Base-by-base conservation (phyloP, 2,329 filamentous ascomycete species). In the Gnomoniopsis smithogilvyi region DNA sequence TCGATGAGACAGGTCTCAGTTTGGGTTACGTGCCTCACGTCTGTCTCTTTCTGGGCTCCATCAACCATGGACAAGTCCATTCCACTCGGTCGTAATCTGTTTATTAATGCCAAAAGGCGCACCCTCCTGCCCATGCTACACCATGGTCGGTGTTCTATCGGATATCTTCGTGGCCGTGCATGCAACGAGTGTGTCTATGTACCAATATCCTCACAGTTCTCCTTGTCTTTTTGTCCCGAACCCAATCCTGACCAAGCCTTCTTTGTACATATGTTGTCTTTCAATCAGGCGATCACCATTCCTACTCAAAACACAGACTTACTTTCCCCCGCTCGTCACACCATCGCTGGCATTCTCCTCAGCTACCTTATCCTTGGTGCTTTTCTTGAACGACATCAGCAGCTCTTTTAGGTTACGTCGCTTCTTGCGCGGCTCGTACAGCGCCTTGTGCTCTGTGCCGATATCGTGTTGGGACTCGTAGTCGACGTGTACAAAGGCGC, bases 401-500 rank as follows among this genome's bases (percentile, higher is more conserved):
- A 74, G 67, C 10, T 76, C 73, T 56, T 69, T 74, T 52, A 76
- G 56, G 3, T 62, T 69, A 55, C 65, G 71, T 62, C 67, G 67
- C 52, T 64, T 65, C 57, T 66, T 66, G 62, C 67, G 67, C 57
- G 70, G 68, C 48, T 74, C 71, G 56, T 76, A 76, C 17, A 78
- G 62, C 1, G 74, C 74, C 63, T 78, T 78, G 60, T 78, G 76
- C 58, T 78, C 76, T 54, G 74, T 68, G 56, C 76, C 68, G 34
- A 72, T 67, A 58, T 73, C 69, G 56, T 78, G 76, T 22, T 72
- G 69, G 50, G 76, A 69, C 57, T 78, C 73, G 53, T 78, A 78
- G 65, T 78, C 76, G 45, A 78, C 73, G 54, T 78, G 76, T 50
- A 79, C 76, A 59, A 78, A 79, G 0, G 76, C 75, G 50, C 76